phyloP scores from a whole-genome alignment of 2,329 filamentous ascomycete species.

The Teratosphaeria nubilosa region DNA sequence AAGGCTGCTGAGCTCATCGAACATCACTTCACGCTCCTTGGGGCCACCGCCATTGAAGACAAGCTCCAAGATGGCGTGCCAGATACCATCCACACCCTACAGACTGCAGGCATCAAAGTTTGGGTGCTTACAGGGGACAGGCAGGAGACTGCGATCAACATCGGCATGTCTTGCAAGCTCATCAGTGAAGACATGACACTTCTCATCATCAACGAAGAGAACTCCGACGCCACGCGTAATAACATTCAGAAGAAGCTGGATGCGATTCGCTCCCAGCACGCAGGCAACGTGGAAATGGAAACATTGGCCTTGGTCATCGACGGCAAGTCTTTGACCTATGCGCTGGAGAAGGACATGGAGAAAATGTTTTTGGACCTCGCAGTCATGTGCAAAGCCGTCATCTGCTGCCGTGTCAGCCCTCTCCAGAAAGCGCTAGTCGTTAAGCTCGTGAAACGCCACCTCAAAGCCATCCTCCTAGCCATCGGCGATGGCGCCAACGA shows the following conservation, averaged over 20 bases:
- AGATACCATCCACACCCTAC: conserved; percentile 93
- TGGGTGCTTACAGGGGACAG: conserved; percentile 97
- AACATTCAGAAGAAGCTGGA: conserved; percentile 91
- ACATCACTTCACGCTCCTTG: conserved; percentile 79
- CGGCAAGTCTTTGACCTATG: conserved; percentile 87
- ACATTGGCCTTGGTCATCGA: conserved; percentile 88
- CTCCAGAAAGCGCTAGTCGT: conserved; percentile 95
- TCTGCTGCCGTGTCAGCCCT: conserved; percentile 91
- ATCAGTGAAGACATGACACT: conserved; percentile 98
- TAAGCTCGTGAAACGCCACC: conserved; percentile 92
- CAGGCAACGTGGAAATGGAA: conserved; percentile 68
- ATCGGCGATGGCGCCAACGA: conserved; percentile 98
- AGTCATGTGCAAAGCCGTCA: conserved; percentile 95
- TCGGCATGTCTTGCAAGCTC: conserved; percentile 98
- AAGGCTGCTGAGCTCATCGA: conserved; percentile 96
- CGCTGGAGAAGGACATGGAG: conserved; percentile 86
- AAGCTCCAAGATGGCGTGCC: conserved; percentile 93
- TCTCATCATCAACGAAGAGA: conserved; percentile 89
- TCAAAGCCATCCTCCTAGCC: conserved; percentile 82
- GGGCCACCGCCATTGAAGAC: conserved; percentile 95
- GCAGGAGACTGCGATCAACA: conserved; percentile 98
- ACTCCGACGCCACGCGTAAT: conserved; percentile 64
- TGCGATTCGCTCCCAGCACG: conserved; percentile 74
- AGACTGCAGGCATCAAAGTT: conserved; percentile 94
- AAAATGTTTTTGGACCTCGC: conserved; percentile 89